A percentile compares a stretch with the other conserved stretches of the same genome.
Evolutionary conservation across 106 monocot genomes (phyloP).

Genomic region (Xerophyta viscosa): DNA sequence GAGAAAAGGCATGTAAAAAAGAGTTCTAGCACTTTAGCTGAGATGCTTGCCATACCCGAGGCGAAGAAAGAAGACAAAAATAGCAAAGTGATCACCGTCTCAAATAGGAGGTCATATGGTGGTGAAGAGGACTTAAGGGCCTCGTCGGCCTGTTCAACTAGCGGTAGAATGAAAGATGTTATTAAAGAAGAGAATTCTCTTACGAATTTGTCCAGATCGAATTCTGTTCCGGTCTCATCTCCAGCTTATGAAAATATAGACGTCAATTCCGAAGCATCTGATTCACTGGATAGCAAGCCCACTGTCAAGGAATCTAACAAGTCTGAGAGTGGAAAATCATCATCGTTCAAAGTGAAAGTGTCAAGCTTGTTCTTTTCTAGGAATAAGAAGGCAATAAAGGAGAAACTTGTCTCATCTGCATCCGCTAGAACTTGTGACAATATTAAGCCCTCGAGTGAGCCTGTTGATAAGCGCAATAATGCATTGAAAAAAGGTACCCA

Average conservation of each 20-base stretch:
- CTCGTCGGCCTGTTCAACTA: constrained; percentile 15
- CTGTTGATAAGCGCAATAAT: constrained; percentile 3
- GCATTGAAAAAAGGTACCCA: constrained; percentile 1
- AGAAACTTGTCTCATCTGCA: constrained; percentile 17
- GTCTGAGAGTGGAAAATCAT: constrained; percentile 37
- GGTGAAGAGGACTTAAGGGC: constrained; percentile 23
- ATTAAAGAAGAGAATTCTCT: constrained; percentile 7
- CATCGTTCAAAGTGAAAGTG: constrained; percentile 59
- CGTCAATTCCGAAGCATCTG: constrained; percentile 17
- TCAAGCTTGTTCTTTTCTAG: constrained; percentile 66
- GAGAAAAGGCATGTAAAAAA: constrained; percentile 35
- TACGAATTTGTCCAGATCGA: constrained; percentile 43
- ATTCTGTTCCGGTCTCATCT: constrained; percentile 55
- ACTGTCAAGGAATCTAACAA: constrained; percentile 21
- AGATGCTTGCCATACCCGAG: constrained; percentile 59
- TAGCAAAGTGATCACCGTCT: constrained; percentile 5
- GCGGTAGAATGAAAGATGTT: constrained; percentile 11
- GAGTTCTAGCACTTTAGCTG: constrained; percentile 70
- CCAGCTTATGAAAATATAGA: constrained; percentile 35
- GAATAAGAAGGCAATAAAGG: constrained; percentile 46
- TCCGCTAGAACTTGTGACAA: constrained; percentile 8
- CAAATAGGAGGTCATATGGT: constrained; percentile 17
- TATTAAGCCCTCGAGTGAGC: neutral
- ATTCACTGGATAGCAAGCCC: constrained; percentile 13
- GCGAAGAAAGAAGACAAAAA: constrained; percentile 37